Conservation (phyloP, 768 basidiomycete species). For the Kwoniella sp. region DNA sequence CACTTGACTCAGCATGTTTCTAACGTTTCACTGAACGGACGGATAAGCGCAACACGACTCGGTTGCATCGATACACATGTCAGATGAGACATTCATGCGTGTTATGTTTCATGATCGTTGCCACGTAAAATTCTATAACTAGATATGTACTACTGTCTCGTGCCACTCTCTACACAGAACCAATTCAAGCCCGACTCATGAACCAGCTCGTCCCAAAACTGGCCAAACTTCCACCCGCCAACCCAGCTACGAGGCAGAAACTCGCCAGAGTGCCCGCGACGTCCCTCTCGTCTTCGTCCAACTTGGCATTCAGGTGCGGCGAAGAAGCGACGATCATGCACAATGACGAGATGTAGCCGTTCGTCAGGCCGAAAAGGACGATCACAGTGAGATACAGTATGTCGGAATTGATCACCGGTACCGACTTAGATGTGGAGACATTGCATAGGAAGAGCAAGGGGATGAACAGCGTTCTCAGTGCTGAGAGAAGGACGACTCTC, state of each 20-base stretch:
- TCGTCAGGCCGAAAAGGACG: slow-evolving; percentile 72
- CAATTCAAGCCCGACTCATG: no score
- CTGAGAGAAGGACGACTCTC: slow-evolving; percentile 66
- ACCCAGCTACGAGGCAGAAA: slow-evolving; percentile 76
- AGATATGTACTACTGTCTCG: not conserved
- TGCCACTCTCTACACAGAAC: not conserved
- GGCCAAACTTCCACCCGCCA: slow-evolving; percentile 72
- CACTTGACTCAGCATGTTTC: no score
- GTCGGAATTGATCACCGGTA: slow-evolving; percentile 74
- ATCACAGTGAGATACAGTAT: slow-evolving; percentile 73
- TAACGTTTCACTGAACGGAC: no score
- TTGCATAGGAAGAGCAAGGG: slow-evolving; percentile 90
- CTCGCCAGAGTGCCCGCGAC: slow-evolving; percentile 78
- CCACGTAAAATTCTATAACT: no score
- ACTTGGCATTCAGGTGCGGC: slow-evolving; percentile 72
- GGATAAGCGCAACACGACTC: no score
- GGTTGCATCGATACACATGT: no score
- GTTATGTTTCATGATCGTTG: not conserved
- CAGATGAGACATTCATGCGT: not conserved
- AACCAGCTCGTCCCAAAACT: slow-evolving; percentile 71
- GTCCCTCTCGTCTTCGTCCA: slow-evolving; percentile 78
- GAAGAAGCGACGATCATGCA: slow-evolving; percentile 84
- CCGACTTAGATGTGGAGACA: slow-evolving; percentile 60
- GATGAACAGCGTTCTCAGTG: slow-evolving; percentile 76
- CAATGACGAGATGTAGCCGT: slow-evolving; percentile 76